These are phyloP conservation scores for Chaetomium strumarium DNA, from an alignment of 2,329 filamentous ascomycete genomes.

Conservation along the genomic window DNA sequence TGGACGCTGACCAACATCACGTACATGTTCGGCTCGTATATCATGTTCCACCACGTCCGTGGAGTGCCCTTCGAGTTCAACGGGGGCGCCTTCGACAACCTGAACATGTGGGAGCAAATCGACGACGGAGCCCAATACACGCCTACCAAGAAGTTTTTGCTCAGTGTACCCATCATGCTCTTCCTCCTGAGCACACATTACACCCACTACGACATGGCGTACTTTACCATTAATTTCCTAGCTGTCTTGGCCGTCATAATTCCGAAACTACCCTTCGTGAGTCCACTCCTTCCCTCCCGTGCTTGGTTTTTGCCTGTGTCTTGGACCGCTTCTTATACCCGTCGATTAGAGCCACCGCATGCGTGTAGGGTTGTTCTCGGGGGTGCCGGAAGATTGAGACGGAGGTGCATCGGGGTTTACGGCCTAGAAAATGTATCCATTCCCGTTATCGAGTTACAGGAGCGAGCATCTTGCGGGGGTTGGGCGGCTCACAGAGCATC, in stretches of 20 bases:
- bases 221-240: conserved; percentile 95
- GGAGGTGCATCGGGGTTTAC: conserved; percentile 13
- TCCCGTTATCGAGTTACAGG: conserved; percentile 3
- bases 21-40: conserved; percentile 97
- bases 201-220: conserved; percentile 94
- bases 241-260: conserved; percentile 90
- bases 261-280: conserved; percentile 89
- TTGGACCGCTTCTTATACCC: conserved; percentile 22
- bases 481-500: conserved; percentile 1
- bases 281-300: conserved; percentile 34
- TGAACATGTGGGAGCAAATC: conserved; percentile 99
- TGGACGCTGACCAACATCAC: conserved; percentile 99
- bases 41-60: conserved; percentile 99
- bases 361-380: conserved; percentile 69
- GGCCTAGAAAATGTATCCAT: conserved; percentile 6
- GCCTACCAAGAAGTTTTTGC: conserved; percentile 94
- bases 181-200: conserved; percentile 98
- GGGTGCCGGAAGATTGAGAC: conserved; percentile 54
- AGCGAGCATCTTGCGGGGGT: conserved; percentile 11
- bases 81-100: conserved; percentile 93
- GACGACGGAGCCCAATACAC: conserved; percentile 99
- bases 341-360: conserved; percentile 64
- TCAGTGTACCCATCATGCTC: conserved; percentile 87
- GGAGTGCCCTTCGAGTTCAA: conserved; percentile 99
- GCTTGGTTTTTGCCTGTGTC: conserved; percentile 19